phyloP scores from a whole-genome alignment of 2,329 filamentous ascomycete species.

The Bipolaris gigantea region DNA sequence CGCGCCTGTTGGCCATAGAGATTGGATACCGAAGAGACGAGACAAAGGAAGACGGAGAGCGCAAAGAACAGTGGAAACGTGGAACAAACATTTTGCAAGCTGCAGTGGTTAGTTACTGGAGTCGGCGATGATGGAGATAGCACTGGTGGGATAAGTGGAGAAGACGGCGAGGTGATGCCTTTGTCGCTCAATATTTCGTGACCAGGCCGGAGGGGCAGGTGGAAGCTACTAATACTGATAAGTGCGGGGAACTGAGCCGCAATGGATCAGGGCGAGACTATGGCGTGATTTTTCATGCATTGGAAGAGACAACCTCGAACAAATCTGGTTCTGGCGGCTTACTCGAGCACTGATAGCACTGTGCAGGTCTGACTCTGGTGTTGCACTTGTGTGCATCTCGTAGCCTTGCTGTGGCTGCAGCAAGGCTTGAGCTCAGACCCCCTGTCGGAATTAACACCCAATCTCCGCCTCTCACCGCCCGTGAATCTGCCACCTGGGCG shows the following conservation, averaged over 20 bases:
- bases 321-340: background rate
- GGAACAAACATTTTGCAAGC: constrained; percentile 36
- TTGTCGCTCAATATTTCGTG: constrained; percentile 21
- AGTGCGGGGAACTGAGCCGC: constrained; percentile 10
- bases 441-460: constrained; percentile 7
- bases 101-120: constrained; percentile 15
- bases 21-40: constrained; percentile 16
- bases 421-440: constrained; percentile 16
- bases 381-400: background rate
- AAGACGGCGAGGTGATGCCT: constrained; percentile 23
- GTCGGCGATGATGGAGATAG: constrained; percentile 10
- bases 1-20: constrained; percentile 17
- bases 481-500: constrained; percentile 17
- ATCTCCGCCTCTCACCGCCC: constrained; percentile 22
- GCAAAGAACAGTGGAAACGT: constrained; percentile 31
- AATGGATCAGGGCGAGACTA: constrained; percentile 11
- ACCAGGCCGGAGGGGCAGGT: constrained; percentile 3
- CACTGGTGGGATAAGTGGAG: constrained; percentile 8
- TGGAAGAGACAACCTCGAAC: background rate
- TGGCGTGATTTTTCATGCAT: background rate
- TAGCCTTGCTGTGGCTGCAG: background rate
- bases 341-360: background rate
- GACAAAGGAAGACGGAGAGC: constrained; percentile 21
- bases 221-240: constrained; percentile 8
- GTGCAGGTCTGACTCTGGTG: background rate